phyloP scores from a whole-genome alignment of 2,329 filamentous ascomycete species.

The Chaetomium globosum region DNA sequence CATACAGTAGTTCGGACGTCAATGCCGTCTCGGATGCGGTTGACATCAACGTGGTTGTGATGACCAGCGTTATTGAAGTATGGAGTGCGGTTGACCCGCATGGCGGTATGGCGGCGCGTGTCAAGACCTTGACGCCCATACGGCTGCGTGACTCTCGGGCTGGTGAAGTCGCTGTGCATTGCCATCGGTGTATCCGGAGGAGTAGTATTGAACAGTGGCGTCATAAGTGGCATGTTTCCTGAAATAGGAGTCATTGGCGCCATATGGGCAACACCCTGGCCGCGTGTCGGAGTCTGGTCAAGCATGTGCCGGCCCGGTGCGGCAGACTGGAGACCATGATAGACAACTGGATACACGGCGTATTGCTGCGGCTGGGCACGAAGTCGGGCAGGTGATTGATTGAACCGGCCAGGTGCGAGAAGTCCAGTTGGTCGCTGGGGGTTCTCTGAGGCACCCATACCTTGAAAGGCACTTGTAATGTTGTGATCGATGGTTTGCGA shows the following conservation, averaged over 20 bases:
- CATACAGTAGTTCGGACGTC: constrained; percentile 76
- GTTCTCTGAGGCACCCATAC: constrained; percentile 27
- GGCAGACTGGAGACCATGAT: constrained; percentile 39
- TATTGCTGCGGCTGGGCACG: constrained; percentile 40
- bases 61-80: constrained; percentile 54
- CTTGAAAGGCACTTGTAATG: constrained; percentile 26
- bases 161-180: constrained; percentile 46
- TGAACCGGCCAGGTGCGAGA: constrained; percentile 36
- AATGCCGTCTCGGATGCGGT: constrained; percentile 63
- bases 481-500: constrained; percentile 19
- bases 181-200: constrained; percentile 41
- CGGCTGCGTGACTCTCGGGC: constrained; percentile 44
- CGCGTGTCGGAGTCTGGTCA: constrained; percentile 41
- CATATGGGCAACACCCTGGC: constrained; percentile 38
- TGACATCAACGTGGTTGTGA: constrained; percentile 65
- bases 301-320: constrained; percentile 42
- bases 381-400: constrained; percentile 34
- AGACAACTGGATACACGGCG: constrained; percentile 45
- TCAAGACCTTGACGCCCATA: constrained; percentile 42
- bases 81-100: constrained; percentile 50
- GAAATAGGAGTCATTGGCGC: constrained; percentile 33
- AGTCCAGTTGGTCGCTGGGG: constrained; percentile 30
- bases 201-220: constrained; percentile 40
- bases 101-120: constrained; percentile 53
- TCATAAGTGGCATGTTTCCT: constrained; percentile 33